Evolutionary conservation across 208 protist genomes (phyloP).

Genomic region (Acanthamoeba lugdunensis): DNA sequence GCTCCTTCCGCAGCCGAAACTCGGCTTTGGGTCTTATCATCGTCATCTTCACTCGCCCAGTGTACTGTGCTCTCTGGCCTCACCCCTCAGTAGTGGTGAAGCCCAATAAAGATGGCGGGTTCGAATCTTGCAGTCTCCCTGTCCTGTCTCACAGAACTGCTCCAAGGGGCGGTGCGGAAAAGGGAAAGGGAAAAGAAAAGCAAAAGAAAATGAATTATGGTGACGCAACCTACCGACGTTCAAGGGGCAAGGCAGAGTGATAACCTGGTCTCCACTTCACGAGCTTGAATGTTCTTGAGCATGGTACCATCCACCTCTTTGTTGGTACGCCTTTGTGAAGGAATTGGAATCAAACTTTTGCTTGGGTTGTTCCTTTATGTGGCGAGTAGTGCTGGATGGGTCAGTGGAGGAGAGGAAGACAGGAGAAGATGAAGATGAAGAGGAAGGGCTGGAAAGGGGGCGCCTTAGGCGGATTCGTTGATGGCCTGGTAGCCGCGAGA

Average conservation of each 20-base stretch:
- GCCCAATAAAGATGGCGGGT: too few relatives aligned
- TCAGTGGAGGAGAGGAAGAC: too few relatives aligned
- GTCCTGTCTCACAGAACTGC: too few relatives aligned
- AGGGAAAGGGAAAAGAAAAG: background rate
- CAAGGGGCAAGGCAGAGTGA: too few relatives aligned
- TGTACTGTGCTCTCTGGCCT: too few relatives aligned
- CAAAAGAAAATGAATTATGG: background rate
- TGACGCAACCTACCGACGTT: too few relatives aligned
- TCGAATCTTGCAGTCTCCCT: too few relatives aligned
- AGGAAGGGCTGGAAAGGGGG: background rate
- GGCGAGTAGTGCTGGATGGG: too few relatives aligned
- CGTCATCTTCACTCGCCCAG: background rate
- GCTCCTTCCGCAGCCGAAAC: background rate
- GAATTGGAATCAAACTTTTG: too few relatives aligned
- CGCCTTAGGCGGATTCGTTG: constrained; percentile 10
- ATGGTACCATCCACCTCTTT: background rate
- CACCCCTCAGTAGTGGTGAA: too few relatives aligned
- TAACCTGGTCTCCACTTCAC: background rate
- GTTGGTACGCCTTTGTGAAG: background rate
- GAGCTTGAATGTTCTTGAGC: background rate
- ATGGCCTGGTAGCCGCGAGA: constrained; percentile 40
- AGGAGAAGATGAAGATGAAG: background rate
- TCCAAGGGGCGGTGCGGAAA: too few relatives aligned
- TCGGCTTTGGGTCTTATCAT: background rate
- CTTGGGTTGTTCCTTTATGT: too few relatives aligned